Conservation (phyloP, 2,329 filamentous ascomycete species). For the Microsporum ferrugineum region DNA sequence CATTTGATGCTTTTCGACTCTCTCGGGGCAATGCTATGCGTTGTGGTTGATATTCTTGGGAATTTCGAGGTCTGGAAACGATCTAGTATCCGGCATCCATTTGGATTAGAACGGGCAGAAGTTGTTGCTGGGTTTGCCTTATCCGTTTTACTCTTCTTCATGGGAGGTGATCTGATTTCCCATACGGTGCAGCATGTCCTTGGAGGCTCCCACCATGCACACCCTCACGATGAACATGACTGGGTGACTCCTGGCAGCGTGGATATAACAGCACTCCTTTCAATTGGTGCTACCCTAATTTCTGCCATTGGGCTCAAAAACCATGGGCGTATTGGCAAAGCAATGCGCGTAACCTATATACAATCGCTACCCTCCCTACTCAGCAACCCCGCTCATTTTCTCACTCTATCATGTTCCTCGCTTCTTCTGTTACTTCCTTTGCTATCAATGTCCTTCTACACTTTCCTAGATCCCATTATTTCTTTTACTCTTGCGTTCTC, state of each 20-base stretch:
- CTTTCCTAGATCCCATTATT: constrained; percentile 71
- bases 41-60: constrained; percentile 79
- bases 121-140: constrained; percentile 92
- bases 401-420: constrained; percentile 77
- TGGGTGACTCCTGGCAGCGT: constrained; percentile 63
- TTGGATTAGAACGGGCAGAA: constrained; percentile 81
- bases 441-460: constrained; percentile 66
- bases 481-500: constrained; percentile 69
- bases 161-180: constrained; percentile 87
- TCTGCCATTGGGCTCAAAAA: constrained; percentile 82
- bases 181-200: constrained; percentile 91
- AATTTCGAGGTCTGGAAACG: constrained; percentile 98
- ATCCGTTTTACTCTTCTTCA: constrained; percentile 93
- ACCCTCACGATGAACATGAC: constrained; percentile 61
- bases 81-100: constrained; percentile 84
- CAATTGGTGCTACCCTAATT: constrained; percentile 69
- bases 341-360: constrained; percentile 77
- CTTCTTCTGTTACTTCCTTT: constrained; percentile 72
- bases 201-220: constrained; percentile 60
- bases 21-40: constrained; percentile 79
- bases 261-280: constrained; percentile 68
- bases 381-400: constrained; percentile 87
- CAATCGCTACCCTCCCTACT: constrained; percentile 73
- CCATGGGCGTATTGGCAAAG: constrained; percentile 80
- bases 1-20: constrained; percentile 94